These are phyloP conservation scores for Alliaria petiolata DNA, from an alignment of 345 rosid genomes.

Conservation along the genomic window DNA sequence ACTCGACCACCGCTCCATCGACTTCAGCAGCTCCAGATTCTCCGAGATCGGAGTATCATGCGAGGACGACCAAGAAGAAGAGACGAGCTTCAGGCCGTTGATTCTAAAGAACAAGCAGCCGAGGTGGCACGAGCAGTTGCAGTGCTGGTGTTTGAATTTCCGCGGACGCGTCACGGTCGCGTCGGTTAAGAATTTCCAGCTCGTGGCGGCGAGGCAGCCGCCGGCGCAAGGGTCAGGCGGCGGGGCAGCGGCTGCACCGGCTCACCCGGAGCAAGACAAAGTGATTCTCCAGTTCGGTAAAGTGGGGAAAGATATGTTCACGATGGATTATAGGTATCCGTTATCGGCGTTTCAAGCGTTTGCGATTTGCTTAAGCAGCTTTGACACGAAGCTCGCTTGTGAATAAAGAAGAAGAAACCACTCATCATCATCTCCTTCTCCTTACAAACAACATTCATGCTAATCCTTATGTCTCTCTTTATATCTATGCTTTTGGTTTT, in stretches of 20 bases:
- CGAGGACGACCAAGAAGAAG: constrained; percentile 37
- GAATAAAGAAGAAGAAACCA: constrained; percentile 68
- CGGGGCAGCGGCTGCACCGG: constrained; percentile 30
- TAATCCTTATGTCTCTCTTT: constrained; percentile 21
- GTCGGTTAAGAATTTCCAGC: constrained; percentile 65
- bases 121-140: constrained; percentile 68
- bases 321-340: constrained; percentile 96
- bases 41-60: constrained; percentile 44
- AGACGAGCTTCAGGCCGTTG: constrained; percentile 42
- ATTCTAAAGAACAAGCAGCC: constrained; percentile 61
- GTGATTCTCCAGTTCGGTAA: constrained; percentile 95
- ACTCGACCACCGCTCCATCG: constrained; percentile 42
- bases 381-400: constrained; percentile 98
- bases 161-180: constrained; percentile 66
- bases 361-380: constrained; percentile 98
- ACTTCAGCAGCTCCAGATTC: constrained; percentile 55
- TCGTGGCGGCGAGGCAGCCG: constrained; percentile 44
- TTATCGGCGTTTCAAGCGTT: constrained; percentile 96
- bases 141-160: constrained; percentile 67
- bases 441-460: constrained; percentile 23
- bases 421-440: neutral
- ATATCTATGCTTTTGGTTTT: neutral
- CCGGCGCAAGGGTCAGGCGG: constrained; percentile 39
- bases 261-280: constrained; percentile 67
- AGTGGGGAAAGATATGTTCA: constrained; percentile 96